phyloP scores from a whole-genome alignment of 306 rosid species.

The Inga leiocalycina region DNA sequence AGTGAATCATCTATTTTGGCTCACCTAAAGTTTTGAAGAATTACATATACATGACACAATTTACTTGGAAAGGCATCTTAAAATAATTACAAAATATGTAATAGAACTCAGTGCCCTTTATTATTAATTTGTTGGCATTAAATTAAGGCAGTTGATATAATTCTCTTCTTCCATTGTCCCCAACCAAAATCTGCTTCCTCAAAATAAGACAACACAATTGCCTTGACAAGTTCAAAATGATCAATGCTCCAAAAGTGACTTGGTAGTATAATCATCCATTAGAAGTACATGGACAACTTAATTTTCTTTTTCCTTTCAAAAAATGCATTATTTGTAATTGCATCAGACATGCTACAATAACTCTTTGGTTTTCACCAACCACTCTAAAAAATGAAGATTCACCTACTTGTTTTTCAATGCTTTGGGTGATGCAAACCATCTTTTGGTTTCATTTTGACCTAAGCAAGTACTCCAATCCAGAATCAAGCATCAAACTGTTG shows the following conservation, averaged over 20 bases:
- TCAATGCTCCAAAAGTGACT: not conserved
- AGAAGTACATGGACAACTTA: not conserved
- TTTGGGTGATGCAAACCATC: not conserved
- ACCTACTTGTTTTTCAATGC: not conserved
- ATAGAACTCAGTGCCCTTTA: not conserved
- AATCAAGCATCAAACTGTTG: not conserved
- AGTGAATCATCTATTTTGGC: not conserved
- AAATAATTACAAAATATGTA: not conserved
- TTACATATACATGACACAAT: not conserved
- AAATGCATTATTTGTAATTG: not conserved
- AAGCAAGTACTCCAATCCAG: not conserved
- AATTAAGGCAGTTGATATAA: not conserved
- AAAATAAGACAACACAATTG: not conserved
- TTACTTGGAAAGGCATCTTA: not conserved
- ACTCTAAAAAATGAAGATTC: slow-evolving; percentile 20
- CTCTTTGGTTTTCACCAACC: not conserved
- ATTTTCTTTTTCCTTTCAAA: not conserved
- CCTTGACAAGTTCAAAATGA: slow-evolving; percentile 1
- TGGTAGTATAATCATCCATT: not conserved
- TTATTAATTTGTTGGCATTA: not conserved
- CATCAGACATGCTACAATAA: slow-evolving; percentile 2
- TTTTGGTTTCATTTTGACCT: not conserved
- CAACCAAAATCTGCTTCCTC: not conserved
- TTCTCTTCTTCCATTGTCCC: not conserved
- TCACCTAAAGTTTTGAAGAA: not conserved